Evolutionary conservation across 306 rosid genomes (phyloP).

Genomic region (Chamaecrista fasciculata): DNA sequence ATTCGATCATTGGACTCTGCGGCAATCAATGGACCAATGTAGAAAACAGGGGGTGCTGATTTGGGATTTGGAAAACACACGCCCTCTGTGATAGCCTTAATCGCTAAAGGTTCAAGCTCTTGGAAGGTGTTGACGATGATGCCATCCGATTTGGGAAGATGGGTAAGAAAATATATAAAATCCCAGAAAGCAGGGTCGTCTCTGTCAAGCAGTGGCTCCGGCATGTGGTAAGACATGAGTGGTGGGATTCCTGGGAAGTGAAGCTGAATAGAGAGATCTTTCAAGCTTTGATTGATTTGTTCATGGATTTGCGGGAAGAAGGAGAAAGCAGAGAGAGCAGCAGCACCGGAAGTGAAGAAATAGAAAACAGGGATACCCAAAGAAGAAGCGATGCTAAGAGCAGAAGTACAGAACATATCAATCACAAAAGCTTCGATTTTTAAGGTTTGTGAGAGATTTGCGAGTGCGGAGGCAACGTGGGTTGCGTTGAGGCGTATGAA

Average conservation of each 20-base stretch:
- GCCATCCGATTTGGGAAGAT: neutral
- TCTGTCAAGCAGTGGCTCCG: neutral
- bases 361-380: neutral
- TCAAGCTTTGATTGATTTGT: neutral
- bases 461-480: neutral
- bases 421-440: constrained; percentile 23
- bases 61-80: neutral
- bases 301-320: neutral
- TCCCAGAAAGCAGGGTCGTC: neutral
- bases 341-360: neutral
- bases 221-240: neutral
- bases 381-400: neutral
- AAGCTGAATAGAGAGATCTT: neutral
- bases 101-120: neutral
- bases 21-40: neutral
- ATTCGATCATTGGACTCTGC: neutral
- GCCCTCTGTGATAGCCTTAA: neutral
- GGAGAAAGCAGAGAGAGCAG: neutral
- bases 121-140: neutral
- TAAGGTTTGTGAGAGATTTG: neutral
- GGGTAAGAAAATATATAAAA: neutral
- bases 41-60: neutral
- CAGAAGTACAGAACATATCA: constrained; percentile 23
- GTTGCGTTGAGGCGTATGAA: constrained; percentile 15
- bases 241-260: neutral